Percentiles rank a stretch among this genome's conserved stretches.
Evolutionary conservation across 108 stramenopile species (phyloP).

Genomic region (Parietichytrium sp.): DNA sequence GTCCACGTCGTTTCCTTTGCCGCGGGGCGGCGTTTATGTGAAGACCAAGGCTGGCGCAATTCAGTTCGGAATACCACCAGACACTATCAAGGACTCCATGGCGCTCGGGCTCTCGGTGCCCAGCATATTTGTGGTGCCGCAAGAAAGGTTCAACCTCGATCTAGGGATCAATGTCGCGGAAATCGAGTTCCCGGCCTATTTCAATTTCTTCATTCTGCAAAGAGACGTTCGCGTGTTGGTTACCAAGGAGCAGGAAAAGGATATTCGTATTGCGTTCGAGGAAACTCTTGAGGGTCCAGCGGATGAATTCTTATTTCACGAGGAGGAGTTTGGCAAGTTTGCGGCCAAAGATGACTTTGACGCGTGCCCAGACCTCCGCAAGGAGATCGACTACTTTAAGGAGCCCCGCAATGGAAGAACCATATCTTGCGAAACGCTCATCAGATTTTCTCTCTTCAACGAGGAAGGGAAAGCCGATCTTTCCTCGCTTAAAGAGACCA

Average conservation of each 20-base stretch:
- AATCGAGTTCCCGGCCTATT: conserved; percentile 93
- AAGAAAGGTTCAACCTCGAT: conserved; percentile 81
- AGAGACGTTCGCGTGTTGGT: conserved; percentile 9
- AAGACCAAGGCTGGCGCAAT: conserved; percentile 35
- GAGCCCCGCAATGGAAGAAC: conserved; percentile 4
- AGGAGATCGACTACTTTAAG: conserved; percentile 33
- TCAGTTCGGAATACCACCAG: conserved; percentile 88
- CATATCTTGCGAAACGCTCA: conserved; percentile 34
- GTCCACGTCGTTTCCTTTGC: neutral
- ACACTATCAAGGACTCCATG: conserved; percentile 94
- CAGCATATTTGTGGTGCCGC: conserved; percentile 81
- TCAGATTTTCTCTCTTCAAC: neutral
- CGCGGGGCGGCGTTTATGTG: conserved; percentile 44
- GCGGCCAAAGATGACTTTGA: neutral
- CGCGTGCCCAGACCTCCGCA: conserved; percentile 16
- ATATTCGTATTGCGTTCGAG: neutral
- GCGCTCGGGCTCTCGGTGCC: conserved; percentile 75
- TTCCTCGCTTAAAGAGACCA: neutral
- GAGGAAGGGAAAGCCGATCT: neutral
- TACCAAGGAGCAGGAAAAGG: neutral
- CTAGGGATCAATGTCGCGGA: conserved; percentile 89
- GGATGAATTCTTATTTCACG: conserved; percentile 17
- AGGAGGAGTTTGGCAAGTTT: conserved; percentile 35
- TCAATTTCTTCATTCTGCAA: conserved; percentile 76
- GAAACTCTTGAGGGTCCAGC: conserved; percentile 22